Percentiles rank a stretch among this genome's conserved stretches.
phyloP scores from a whole-genome alignment of 2,329 filamentous ascomycete species.

The Fusarium sp. region DNA sequence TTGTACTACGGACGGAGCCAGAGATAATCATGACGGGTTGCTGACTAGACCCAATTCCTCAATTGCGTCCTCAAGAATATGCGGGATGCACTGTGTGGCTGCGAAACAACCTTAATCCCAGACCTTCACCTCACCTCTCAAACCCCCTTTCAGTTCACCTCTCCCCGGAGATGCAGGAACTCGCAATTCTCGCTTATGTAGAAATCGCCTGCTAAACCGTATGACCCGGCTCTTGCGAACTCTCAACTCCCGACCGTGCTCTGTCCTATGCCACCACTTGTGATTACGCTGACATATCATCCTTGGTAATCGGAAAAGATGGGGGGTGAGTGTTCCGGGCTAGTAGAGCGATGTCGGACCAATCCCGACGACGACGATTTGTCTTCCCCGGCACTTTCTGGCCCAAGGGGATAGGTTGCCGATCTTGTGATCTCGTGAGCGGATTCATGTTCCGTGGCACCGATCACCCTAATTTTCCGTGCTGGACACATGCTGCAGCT shows the following conservation, averaged over 20 bases:
- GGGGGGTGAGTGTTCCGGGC: slow-evolving; percentile 3
- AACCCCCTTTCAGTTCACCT: slow-evolving; percentile 1
- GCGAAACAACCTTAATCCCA: slow-evolving; percentile 21
- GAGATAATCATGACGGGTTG: slow-evolving; percentile 27
- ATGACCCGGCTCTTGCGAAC: slow-evolving; percentile 26
- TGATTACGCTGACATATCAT: slow-evolving; percentile 43
- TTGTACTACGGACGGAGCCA: background rate
- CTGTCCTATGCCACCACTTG: slow-evolving; percentile 31
- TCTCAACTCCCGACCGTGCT: slow-evolving; percentile 1
- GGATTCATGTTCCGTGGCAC: slow-evolving; percentile 23
- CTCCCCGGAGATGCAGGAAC: slow-evolving; percentile 39
- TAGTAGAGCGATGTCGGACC: slow-evolving; percentile 42
- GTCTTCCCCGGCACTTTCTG: slow-evolving; percentile 17
- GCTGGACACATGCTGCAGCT: slow-evolving; percentile 12
- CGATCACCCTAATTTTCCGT: background rate
- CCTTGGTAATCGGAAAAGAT: slow-evolving; percentile 34
- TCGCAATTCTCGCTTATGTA: slow-evolving; percentile 17
- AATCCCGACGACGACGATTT: slow-evolving; percentile 41
- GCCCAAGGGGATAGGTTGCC: slow-evolving; percentile 33
- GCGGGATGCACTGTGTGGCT: slow-evolving; percentile 10
- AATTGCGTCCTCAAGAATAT: slow-evolving; percentile 25
- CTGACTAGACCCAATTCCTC: slow-evolving; percentile 26
- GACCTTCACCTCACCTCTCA: background rate
- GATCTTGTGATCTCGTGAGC: slow-evolving; percentile 33
- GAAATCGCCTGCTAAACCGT: slow-evolving; percentile 40